phyloP scores from a whole-genome alignment of 75 land plant species.

The Isoetes taiwanensis region DNA sequence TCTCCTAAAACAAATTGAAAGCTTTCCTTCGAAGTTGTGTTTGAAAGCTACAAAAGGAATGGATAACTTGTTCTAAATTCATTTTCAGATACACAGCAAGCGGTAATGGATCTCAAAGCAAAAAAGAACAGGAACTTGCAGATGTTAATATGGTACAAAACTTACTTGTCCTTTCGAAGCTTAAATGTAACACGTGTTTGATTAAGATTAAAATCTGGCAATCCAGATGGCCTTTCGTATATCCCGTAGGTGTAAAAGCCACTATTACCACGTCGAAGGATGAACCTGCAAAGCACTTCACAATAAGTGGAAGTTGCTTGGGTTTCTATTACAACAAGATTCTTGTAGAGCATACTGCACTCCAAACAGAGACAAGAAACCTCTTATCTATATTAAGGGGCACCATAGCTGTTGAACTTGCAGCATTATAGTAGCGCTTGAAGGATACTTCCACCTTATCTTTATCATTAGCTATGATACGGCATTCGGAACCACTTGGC shows the following conservation, averaged over 20 bases:
- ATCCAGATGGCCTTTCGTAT: constrained; percentile 39
- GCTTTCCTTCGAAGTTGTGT: too few relatives aligned
- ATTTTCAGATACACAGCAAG: constrained; percentile 5
- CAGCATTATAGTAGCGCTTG: not conserved
- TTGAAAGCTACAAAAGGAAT: too few relatives aligned
- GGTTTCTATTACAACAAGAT: not conserved
- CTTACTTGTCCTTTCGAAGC: constrained; percentile 57
- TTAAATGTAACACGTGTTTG: constrained; percentile 63
- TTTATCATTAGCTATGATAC: not conserved
- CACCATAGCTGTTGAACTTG: constrained; percentile 5
- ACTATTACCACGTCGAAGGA: constrained; percentile 41
- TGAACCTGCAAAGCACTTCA: constrained; percentile 30
- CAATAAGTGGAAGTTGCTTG: not conserved
- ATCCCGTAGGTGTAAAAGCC: constrained; percentile 71
- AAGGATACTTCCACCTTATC: constrained; percentile 11
- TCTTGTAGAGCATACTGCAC: not conserved
- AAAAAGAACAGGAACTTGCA: not conserved
- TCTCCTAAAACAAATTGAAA: too few relatives aligned
- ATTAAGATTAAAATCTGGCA: constrained; percentile 52
- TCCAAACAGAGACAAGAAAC: not conserved
- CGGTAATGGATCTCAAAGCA: not conserved
- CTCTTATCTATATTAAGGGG: constrained; percentile 13
- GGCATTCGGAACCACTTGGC: not conserved
- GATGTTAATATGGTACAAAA: not conserved
- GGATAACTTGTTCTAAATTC: too few relatives aligned